Evolutionary conservation across 257 asterid genomes (phyloP).

Genomic region (Solanum sitiens): DNA sequence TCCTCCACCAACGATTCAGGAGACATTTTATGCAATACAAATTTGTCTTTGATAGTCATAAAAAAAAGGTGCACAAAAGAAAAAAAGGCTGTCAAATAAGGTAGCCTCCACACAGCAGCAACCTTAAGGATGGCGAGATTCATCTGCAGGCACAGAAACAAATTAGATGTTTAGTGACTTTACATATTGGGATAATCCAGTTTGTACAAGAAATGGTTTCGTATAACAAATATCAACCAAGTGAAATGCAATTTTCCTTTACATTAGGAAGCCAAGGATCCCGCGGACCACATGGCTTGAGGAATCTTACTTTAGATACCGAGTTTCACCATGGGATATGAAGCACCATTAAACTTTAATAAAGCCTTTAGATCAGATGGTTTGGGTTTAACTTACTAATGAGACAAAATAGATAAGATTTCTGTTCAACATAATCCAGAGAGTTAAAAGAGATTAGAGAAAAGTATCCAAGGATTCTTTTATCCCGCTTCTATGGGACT

Average conservation of each 20-base stretch:
- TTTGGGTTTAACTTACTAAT: not conserved
- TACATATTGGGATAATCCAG: not conserved
- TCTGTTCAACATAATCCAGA: not conserved
- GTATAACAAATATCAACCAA: not conserved
- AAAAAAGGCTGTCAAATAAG: not conserved
- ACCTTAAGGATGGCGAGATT: not conserved
- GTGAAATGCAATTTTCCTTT: not conserved
- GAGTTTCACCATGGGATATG: not conserved
- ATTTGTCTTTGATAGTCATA: not conserved
- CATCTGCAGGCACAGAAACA: not conserved
- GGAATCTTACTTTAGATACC: not conserved
- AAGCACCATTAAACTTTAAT: not conserved
- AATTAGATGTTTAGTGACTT: not conserved
- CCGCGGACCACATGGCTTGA: not conserved
- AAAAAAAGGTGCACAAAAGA: not conserved
- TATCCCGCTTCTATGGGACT: not conserved
- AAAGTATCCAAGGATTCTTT: not conserved
- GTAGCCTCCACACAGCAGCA: not conserved
- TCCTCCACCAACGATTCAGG: not conserved
- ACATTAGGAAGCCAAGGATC: not conserved
- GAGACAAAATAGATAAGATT: not conserved
- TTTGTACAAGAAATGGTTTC: not conserved
- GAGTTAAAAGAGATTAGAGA: not conserved
- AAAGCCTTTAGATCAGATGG: not conserved
- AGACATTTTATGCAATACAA: not conserved